Conservation (phyloP, 106 monocot species). For the Allium fistulosum region DNA sequence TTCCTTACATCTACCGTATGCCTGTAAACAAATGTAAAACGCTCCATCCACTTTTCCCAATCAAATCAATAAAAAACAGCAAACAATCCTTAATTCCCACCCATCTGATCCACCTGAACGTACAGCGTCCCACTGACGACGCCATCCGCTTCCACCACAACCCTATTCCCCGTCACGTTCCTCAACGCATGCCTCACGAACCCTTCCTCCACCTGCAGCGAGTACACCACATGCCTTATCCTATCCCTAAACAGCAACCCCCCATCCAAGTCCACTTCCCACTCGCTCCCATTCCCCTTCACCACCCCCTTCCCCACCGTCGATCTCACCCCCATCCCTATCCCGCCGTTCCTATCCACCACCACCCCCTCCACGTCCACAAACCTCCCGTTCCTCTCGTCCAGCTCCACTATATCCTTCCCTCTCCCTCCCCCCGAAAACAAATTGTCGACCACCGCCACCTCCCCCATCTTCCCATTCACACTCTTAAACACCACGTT, state of each 20-base stretch:
- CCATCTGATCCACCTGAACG: slow-evolving; percentile 32
- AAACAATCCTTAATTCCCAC: not conserved
- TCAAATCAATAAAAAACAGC: not conserved
- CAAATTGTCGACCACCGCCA: slow-evolving; percentile 45
- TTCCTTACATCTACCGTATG: too few species aligned
- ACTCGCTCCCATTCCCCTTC: slow-evolving; percentile 14
- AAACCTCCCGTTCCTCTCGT: slow-evolving; percentile 16
- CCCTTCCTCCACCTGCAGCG: slow-evolving; percentile 10
- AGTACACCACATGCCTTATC: slow-evolving; percentile 44
- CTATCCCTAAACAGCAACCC: slow-evolving; percentile 28
- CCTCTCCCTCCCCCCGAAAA: slow-evolving; percentile 22
- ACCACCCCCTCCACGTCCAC: slow-evolving; percentile 29
- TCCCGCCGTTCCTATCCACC: slow-evolving; percentile 27
- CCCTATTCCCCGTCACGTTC: slow-evolving; percentile 28
- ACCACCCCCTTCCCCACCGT: slow-evolving; percentile 24
- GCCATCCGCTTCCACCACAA: slow-evolving; percentile 31
- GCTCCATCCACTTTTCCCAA: too few species aligned
- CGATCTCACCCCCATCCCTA: slow-evolving; percentile 22
- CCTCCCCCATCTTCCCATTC: slow-evolving; percentile 18
- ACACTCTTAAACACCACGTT: slow-evolving; percentile 33
- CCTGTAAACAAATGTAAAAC: too few species aligned
- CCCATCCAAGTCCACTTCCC: slow-evolving; percentile 31
- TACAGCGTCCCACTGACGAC: slow-evolving; percentile 32
- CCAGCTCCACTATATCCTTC: slow-evolving; percentile 15
- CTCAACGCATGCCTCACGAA: slow-evolving; percentile 32